phyloP scores from a whole-genome alignment of 768 basidiomycete species.

The Astraeus odoratus region DNA sequence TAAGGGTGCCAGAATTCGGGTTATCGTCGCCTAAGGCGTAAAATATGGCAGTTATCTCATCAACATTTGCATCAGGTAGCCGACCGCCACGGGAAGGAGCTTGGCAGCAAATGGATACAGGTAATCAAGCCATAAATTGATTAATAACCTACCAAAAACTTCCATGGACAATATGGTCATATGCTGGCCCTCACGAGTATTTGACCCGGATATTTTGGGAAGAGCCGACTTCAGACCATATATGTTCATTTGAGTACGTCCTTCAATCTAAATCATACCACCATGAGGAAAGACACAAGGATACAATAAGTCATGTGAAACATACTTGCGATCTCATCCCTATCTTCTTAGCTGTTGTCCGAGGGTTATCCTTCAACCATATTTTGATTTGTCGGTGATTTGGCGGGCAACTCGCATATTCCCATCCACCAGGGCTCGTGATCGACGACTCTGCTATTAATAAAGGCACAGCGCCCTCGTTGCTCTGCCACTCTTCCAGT shows the following conservation, averaged over 20 bases:
- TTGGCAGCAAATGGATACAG: conserved; percentile 17
- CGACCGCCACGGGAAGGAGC: conserved; percentile 53
- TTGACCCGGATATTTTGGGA: conserved; percentile 29
- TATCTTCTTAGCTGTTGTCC: conserved; percentile 10
- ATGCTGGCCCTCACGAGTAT: conserved; percentile 52
- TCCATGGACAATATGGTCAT: conserved; percentile 84
- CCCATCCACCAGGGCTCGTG: conserved; percentile 59
- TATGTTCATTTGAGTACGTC: conserved; percentile 67
- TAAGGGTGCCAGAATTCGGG: conserved; percentile 20
- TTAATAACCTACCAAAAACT: conserved; percentile 63
- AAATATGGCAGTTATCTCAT: conserved; percentile 58
- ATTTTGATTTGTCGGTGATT: conserved; percentile 43
- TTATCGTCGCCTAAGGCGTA: conserved; percentile 57
- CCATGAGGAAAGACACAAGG: not conserved
- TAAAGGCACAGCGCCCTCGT: conserved; percentile 3
- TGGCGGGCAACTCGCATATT: conserved; percentile 70
- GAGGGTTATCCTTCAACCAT: conserved; percentile 40
- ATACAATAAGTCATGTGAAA: not conserved
- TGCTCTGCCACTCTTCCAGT: conserved; percentile 54
- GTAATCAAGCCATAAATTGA: not conserved
- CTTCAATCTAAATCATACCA: conserved; percentile 46
- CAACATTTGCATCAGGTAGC: conserved; percentile 55
- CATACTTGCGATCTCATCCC: conserved; percentile 48
- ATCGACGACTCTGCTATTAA: conserved; percentile 4
- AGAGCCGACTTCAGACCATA: conserved; percentile 63